These are phyloP conservation scores for Pyrrhoderma lamaoense DNA, from an alignment of 1,284 basidiomycete species.

Conservation along the genomic window DNA sequence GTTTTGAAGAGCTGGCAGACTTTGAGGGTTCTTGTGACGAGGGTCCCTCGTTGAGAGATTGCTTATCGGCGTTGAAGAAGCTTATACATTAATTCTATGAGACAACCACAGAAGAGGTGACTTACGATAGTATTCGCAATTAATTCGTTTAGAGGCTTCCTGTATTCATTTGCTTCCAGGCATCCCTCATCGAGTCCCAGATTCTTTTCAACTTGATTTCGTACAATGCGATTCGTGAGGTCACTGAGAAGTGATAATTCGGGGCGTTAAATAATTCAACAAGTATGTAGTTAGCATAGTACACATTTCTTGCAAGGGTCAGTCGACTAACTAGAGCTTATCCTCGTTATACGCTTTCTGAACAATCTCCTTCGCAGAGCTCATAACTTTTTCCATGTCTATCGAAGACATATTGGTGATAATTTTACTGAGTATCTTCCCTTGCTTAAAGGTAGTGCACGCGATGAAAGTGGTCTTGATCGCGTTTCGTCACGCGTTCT, in stretches of 20 bases:
- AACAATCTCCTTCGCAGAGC: conserved; percentile 25
- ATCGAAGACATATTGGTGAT: conserved; percentile 4
- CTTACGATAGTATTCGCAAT: conserved; percentile 37
- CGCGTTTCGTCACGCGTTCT: conserved; percentile 7
- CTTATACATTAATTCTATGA: too few relatives aligned
- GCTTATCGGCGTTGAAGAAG: too few relatives aligned
- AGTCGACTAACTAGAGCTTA: conserved; percentile 23
- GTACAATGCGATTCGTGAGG: conserved; percentile 42
- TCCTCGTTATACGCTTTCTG: conserved; percentile 24
- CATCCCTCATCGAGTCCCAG: conserved; percentile 34
- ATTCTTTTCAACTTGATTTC: conserved; percentile 36
- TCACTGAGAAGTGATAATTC: conserved; percentile 30
- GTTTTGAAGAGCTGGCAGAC: background rate
- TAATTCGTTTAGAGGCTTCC: conserved; percentile 34
- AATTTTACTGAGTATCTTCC: background rate
- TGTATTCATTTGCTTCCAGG: conserved; percentile 38
- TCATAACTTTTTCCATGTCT: conserved; percentile 11
- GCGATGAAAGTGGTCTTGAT: background rate
- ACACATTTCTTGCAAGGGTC: background rate
- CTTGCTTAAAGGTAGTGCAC: background rate
- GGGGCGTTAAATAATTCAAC: background rate
- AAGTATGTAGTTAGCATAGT: background rate
- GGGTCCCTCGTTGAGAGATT: background rate
- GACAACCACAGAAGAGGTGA: background rate
- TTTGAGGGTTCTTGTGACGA: background rate